Conservation (phyloP, 352 stramenopile genomes). For the Globisporangium uncinulatum region DNA sequence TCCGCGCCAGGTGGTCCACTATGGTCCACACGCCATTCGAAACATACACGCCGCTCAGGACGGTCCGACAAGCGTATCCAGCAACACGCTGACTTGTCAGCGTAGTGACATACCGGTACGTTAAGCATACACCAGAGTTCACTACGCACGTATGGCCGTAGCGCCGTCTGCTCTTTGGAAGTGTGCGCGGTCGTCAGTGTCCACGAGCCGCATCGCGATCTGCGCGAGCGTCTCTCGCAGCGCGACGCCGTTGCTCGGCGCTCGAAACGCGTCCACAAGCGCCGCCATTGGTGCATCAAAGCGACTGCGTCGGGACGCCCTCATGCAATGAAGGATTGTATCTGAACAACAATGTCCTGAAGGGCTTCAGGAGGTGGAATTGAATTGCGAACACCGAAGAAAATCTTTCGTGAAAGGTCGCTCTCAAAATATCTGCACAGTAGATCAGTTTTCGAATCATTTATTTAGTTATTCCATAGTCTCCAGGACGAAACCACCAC, state of each 20-base stretch:
- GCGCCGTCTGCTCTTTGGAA: conserved; percentile 53
- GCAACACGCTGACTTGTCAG: not conserved
- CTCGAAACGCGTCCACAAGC: conserved; percentile 42
- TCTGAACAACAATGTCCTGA: not conserved
- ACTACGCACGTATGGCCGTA: conserved; percentile 34
- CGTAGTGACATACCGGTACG: not conserved
- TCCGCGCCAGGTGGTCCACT: conserved; percentile 56
- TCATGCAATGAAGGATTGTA: not conserved
- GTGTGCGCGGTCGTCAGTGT: conserved; percentile 40
- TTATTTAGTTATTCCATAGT: conserved; percentile 1
- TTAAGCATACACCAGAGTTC: not conserved
- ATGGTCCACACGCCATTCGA: not conserved
- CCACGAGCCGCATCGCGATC: conserved; percentile 49
- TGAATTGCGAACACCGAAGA: not conserved
- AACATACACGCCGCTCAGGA: not conserved
- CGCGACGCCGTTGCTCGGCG: conserved; percentile 14
- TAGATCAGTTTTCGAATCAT: not conserved
- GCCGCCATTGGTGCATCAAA: conserved; percentile 26
- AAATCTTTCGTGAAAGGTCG: too few species aligned
- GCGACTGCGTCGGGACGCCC: conserved; percentile 12
- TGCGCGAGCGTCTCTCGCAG: conserved; percentile 45
- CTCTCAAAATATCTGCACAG: too few species aligned
- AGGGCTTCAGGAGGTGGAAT: not conserved
- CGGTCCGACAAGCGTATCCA: not conserved
- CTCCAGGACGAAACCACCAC: not conserved